Base-by-base conservation (phyloP, 768 basidiomycete genomes). In the Clathrus columnatus region DNA sequence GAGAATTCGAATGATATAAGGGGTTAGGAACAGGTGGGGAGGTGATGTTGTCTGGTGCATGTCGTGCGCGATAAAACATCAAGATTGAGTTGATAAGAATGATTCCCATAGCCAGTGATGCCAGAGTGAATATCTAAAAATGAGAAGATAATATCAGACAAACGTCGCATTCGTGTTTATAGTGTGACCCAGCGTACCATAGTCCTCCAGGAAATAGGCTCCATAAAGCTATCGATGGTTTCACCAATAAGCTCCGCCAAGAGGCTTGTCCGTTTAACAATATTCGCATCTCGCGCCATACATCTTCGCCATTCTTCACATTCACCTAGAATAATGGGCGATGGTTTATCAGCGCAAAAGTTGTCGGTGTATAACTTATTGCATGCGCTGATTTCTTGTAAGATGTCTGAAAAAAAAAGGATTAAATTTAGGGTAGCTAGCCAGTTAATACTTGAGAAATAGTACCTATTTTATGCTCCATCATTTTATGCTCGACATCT, bases 181-280 rank as follows among this genome's bases (percentile, higher is more conserved):
- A 36, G 36, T 32, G 36, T 36, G 11, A 8, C 4, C 14, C 36
- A 42, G 26, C 46, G 69, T 59, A 91, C 95, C 69, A 97, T 72
- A 11, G 93, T 93, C 73, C 94, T 96, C 91, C 93, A 97, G 67
- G 87, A 92, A 70, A 99, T 94, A 48, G 88, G 87, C 65, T 99
- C 95, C 14, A 98, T 89, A 65, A 99, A 99, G 1, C 91, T 84
- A 67, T 97, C 96, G 59, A 97, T 84, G 44, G 97, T 87, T 65
- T 96, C 94, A 51, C 91, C 95, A 69, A 98, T 85, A 56, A 96
- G 82, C 75, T 97, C 92, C 56, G 94, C 93, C 44, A 88, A 84
- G 61, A 99, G 86, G 63, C 81, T 84, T 57, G 92, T 90, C 56
- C 91, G 87, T 1, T 91, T 91, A 42, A 94, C 81, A 41, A 85